Base-by-base conservation (phyloP, 352 stramenopile genomes). In the Phytopythium ostracodes region DNA sequence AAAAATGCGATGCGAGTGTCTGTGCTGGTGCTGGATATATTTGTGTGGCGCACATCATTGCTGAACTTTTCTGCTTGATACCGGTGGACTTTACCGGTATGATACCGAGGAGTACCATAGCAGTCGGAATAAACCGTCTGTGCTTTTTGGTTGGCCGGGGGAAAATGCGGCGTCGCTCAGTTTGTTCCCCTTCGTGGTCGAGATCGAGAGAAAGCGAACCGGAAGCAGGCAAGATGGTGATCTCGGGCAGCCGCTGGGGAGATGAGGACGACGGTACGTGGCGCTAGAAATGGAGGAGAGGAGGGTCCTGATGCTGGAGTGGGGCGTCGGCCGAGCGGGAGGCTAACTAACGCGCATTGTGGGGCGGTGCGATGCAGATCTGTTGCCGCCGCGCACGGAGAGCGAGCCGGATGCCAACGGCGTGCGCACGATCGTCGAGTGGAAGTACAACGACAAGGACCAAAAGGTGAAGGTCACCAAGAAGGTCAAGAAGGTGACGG, bases 391-490 rank as follows among this genome's bases (percentile, higher is more conserved):
- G 68, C 84, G 84, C 75, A 89, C 86, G 65, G 87, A 94, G 62
- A 92, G 77, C 65, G 88, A 92, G 53, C 80, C 84, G 43, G 88
- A 96, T 68, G 66, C 76, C 56, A 83, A 91, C 51, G 88, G 88
- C 33, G 81, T 96, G 33, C 86, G 84, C 57, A 90, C 87, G 70
- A 81, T 96, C 54, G 75, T 96, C n/a, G 84, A 94, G 68, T 96
- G 85, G 84, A 96, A 96, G 76, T 72, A 89, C 65, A 93, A 96
- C 65, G 88, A 96, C 25, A 76, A 83, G 24, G 81, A 84, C n/a
- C 87, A 96, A 59, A 96, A 94, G 72, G 87, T 96, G 27, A 95
- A 96, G 66, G 70, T 96, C n/a, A 96, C 87, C 51, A 96, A 93
- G 72, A 92, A 92, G 62, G 77, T 96, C 17, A 91, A 96, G 73